Evolutionary conservation across 768 basidiomycete genomes (phyloP).

Genomic region (Boletus patriciae): DNA sequence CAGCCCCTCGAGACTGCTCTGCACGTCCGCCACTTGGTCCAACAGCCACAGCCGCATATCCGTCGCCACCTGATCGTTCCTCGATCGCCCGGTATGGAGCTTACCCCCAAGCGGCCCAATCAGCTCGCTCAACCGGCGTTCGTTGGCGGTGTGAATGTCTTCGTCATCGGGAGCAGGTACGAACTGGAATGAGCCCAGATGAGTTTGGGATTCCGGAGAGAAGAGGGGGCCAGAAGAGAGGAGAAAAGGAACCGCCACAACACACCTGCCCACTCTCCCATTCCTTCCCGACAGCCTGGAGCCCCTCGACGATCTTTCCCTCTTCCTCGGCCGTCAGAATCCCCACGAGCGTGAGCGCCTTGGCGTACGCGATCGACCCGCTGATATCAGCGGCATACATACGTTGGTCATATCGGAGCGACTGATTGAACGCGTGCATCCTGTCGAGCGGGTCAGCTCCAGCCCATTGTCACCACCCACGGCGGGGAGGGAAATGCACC

Average conservation of each 20-base stretch:
- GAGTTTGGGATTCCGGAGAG: not conserved
- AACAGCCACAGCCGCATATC: conserved; percentile 98
- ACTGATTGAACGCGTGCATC: conserved; percentile 98
- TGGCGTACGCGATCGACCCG: conserved; percentile 96
- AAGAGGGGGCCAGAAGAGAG: too few species aligned
- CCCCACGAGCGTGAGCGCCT: conserved; percentile 74
- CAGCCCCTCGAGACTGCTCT: conserved; percentile 68
- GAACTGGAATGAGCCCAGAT: conserved; percentile 52
- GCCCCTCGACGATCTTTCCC: conserved; percentile 66
- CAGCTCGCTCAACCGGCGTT: conserved; percentile 88
- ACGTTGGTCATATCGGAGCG: conserved; percentile 88
- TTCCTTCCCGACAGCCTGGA: conserved; percentile 74
- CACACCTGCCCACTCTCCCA: conserved; percentile 76
- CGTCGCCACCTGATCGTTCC: conserved; percentile 98
- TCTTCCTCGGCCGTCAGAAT: conserved; percentile 83
- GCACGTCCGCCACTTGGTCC: conserved; percentile 67
- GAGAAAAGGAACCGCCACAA: too few species aligned
- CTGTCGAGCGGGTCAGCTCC: conserved; percentile 39
- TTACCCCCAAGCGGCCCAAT: conserved; percentile 94
- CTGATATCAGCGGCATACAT: conserved; percentile 92
- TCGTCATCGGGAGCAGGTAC: conserved; percentile 82
- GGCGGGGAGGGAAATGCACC: not conserved
- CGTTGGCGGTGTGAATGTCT: conserved; percentile 99
- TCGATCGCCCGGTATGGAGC: conserved; percentile 93
- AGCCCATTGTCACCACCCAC: not conserved